Percentiles rank a stretch among this genome's conserved stretches.
phyloP scores from a whole-genome alignment of 768 basidiomycete species.

The Xerocomus brunneocitrinus region DNA sequence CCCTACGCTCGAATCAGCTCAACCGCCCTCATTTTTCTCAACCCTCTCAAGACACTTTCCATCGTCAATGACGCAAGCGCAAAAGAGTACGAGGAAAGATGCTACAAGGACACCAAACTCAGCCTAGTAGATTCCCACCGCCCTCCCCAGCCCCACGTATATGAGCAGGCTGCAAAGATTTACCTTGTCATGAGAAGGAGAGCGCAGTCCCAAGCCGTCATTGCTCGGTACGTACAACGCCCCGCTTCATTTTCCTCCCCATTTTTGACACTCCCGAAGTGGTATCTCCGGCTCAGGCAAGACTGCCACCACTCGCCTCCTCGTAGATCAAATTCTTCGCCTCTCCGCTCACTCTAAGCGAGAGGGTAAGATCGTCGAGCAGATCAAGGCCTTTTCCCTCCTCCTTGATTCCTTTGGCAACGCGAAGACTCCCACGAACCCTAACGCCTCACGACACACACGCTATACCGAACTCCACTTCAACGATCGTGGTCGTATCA shows the following conservation, averaged over 20 bases:
- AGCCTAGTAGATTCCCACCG: conserved; percentile 34
- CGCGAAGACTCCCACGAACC: conserved; percentile 59
- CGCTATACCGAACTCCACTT: conserved; percentile 62
- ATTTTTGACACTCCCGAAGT: conserved; percentile 31
- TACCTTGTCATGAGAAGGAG: conserved; percentile 57
- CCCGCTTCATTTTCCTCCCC: conserved; percentile 6
- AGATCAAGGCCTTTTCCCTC: conserved; percentile 49
- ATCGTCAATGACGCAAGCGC: conserved; percentile 55
- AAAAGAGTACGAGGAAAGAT: conserved; percentile 51
- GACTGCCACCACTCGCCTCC: conserved; percentile 45
- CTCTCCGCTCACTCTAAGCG: conserved; percentile 56
- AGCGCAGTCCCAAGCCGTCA: conserved; percentile 48
- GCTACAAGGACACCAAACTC: conserved; percentile 49
- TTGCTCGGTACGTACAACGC: conserved; percentile 44
- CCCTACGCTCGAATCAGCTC: conserved; percentile 50
- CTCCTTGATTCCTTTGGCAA: conserved; percentile 63
- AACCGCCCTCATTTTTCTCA: conserved; percentile 51
- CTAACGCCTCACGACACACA: conserved; percentile 60
- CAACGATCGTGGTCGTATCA: conserved; percentile 50
- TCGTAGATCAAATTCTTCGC: conserved; percentile 56
- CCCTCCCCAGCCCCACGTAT: conserved; percentile 53
- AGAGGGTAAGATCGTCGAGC: conserved; percentile 48
- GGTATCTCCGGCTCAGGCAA: conserved; percentile 66
- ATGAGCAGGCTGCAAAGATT: conserved; percentile 56
- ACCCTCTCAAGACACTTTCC: conserved; percentile 55